phyloP scores from a whole-genome alignment of 345 rosid species.

The Garcia nutans region DNA sequence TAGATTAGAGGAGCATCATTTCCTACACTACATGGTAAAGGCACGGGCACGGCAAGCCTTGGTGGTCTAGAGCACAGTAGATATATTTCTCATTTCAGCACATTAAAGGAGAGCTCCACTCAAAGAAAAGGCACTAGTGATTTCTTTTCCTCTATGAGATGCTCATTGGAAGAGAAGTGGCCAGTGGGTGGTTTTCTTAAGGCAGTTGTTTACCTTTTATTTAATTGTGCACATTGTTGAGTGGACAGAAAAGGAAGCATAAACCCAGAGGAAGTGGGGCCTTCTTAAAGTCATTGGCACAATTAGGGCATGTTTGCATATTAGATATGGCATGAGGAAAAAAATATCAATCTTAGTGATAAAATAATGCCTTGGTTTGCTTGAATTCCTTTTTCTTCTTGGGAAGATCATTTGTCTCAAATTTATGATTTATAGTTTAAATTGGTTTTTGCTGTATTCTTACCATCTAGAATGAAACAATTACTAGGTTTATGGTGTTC shows the following conservation, averaged over 20 bases:
- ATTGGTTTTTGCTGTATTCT: neutral
- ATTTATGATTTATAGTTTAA: neutral
- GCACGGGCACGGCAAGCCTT: neutral
- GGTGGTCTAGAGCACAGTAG: neutral
- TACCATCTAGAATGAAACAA: neutral
- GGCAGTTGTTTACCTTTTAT: constrained; percentile 26
- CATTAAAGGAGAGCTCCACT: constrained; percentile 24
- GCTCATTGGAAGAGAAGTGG: constrained; percentile 22
- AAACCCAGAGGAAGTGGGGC: constrained; percentile 11
- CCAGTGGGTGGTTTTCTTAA: constrained; percentile 1
- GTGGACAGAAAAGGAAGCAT: constrained; percentile 18
- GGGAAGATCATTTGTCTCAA: neutral
- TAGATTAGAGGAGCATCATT: neutral
- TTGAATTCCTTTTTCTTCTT: neutral
- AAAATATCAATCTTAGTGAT: neutral
- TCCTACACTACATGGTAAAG: constrained; percentile 10
- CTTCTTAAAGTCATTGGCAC: constrained; percentile 6
- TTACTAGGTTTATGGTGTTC: too few relatives aligned
- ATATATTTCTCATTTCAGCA: constrained; percentile 1
- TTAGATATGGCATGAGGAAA: neutral
- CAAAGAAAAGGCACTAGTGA: constrained; percentile 11
- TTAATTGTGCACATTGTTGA: constrained; percentile 16
- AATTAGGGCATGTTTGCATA: neutral
- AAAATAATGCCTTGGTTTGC: constrained; percentile 3
- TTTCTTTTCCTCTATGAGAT: constrained; percentile 8